Base-by-base conservation (phyloP, 345 rosid genomes). In the Eutrema yunnanense region DNA sequence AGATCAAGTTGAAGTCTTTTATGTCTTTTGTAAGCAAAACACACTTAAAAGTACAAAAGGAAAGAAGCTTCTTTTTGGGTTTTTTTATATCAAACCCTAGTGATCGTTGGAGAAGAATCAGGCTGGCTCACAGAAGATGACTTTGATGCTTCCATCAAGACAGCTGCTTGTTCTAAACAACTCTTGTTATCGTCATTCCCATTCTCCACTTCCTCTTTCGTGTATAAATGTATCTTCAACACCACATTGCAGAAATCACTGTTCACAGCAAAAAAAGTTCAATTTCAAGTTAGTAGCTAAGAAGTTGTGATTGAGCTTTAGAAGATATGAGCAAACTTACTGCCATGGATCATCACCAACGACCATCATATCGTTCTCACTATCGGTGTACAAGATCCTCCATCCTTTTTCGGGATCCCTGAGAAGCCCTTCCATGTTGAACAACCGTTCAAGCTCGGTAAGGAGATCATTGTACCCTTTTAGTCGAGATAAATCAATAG, bases 271-370 rank as follows among this genome's bases (percentile, higher is more conserved):
- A 44, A 65, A 65, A 30, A 5, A 51, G 4, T 0, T 34, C 48
- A 56, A 36, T 27, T 58, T 54, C 37, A 36, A 50, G 64, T 57
- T 14, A 51, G 41, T 19, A 38, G 29, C 54, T 7, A 68, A 55
- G 16, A 62, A 26, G 50, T 62, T 19, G 19, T 67, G 46, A 49
- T 4, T 32, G 52, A 55, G 29, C 48, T 55, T 59, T 65, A 56
- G 53, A 67, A 67, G 69, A 16, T 41, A 51, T 32, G 36, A 67
- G 30, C 11, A 16, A 37, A 83, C 97, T 84, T 86, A 94, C 98
- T 81, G 95, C 98, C 98, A 94, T 22, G 96, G 94, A 48, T 88
- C 96, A 68, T 94, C 97, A 0, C 98, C 98, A 33, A 91, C 96
- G 11, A 88, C 96, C 97, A 91, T 91, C 76, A 89, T 82, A 80